phyloP scores from a whole-genome alignment of 345 rosid species.

The Erodium maritimum region DNA sequence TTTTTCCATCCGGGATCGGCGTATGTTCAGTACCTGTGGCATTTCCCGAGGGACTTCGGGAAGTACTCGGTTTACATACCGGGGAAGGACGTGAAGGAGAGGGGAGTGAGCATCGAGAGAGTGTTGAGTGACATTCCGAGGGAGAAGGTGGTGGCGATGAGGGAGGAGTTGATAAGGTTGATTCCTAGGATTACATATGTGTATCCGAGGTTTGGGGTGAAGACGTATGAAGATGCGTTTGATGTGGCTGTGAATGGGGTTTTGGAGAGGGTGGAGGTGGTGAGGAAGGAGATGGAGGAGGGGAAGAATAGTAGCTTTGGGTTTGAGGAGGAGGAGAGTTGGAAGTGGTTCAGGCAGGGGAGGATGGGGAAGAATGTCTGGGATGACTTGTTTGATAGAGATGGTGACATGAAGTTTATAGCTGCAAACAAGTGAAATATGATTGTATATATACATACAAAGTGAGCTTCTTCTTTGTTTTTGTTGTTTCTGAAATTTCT shows the following conservation, averaged over 20 bases:
- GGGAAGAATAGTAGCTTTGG: conserved; percentile 27
- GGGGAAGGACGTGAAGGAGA: conserved; percentile 27
- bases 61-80: conserved; percentile 61
- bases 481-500: no score
- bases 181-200: conserved; percentile 58
- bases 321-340: conserved; percentile 32
- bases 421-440: no score
- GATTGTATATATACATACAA: no score
- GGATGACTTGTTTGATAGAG: conserved; percentile 41
- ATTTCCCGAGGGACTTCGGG: conserved; percentile 45
- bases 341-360: conserved; percentile 53
- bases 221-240: conserved; percentile 58
- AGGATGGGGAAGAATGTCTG: conserved; percentile 40
- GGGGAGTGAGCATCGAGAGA: conserved; percentile 42
- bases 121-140: conserved; percentile 29
- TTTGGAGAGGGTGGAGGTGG: conserved; percentile 34
- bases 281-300: conserved; percentile 23
- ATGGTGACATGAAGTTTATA: no score
- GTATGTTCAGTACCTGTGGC: conserved; percentile 75
- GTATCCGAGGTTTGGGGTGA: conserved; percentile 35
- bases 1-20: conserved; percentile 87
- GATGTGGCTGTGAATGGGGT: conserved; percentile 57
- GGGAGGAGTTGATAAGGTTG: conserved; percentile 43
- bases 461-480: no score
- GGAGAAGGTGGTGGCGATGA: conserved; percentile 30